These are phyloP conservation scores for Penicillium ochrochloron DNA, from an alignment of 495 filamentous ascomycete genomes.

Conservation along the genomic window DNA sequence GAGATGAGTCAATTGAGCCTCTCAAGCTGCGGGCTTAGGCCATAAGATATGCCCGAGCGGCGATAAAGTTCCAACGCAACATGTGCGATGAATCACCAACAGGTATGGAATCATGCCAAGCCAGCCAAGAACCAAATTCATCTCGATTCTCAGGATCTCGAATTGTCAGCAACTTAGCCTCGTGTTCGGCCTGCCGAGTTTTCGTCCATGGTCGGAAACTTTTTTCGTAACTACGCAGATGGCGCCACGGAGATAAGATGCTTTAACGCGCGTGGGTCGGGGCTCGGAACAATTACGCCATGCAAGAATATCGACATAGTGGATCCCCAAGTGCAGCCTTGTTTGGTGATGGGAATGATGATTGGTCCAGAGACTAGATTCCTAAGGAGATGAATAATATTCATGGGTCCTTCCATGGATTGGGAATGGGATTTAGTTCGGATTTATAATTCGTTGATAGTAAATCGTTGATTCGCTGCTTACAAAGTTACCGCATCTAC, in stretches of 20 bases:
- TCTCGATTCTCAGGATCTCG: background rate
- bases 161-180: conserved; percentile 4
- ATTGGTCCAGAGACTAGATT: background rate
- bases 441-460: background rate
- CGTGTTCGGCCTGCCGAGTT: background rate
- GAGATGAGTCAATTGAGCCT: conserved; percentile 6
- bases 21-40: background rate
- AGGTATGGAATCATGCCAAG: background rate
- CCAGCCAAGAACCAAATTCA: background rate
- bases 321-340: background rate
- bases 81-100: background rate
- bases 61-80: background rate
- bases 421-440: background rate
- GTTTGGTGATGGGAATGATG: background rate
- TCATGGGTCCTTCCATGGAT: background rate
- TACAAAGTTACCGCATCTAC: background rate
- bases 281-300: conserved; percentile 7
- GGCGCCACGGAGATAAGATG: conserved; percentile 4
- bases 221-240: background rate
- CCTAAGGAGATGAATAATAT: conserved; percentile 12
- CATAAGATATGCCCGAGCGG: background rate
- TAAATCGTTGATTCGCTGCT: background rate
- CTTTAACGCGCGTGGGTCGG: background rate
- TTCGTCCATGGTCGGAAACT: background rate
- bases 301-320: conserved; percentile 6